phyloP scores from a whole-genome alignment of 345 rosid genomes.

The Boechera retrofracta region DNA sequence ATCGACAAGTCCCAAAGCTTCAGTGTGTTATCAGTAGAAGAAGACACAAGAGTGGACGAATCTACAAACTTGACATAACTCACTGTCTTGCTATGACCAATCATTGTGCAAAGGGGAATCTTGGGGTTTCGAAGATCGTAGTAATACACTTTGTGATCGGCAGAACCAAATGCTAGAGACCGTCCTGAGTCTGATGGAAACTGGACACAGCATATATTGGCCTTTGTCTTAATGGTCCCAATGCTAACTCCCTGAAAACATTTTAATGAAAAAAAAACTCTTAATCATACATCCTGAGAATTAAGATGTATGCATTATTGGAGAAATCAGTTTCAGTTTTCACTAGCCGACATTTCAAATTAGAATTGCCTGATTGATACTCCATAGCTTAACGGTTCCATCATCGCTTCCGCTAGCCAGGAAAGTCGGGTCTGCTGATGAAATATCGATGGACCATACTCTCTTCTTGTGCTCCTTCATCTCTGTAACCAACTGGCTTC shows the following conservation, averaged over 20 bases:
- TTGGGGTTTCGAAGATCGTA: slow-evolving; percentile 87
- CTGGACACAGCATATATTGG: slow-evolving; percentile 93
- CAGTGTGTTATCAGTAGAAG: slow-evolving; percentile 92
- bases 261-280: slow-evolving; percentile 47
- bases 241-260: slow-evolving; percentile 85
- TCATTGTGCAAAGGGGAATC: slow-evolving; percentile 80
- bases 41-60: slow-evolving; percentile 72
- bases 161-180: slow-evolving; percentile 92
- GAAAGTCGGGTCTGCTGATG: slow-evolving; percentile 90
- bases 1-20: slow-evolving; percentile 96
- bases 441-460: slow-evolving; percentile 92
- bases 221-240: slow-evolving; percentile 87
- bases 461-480: slow-evolving; percentile 94
- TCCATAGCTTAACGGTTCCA: slow-evolving; percentile 97
- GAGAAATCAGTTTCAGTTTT: slow-evolving; percentile 64
- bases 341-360: slow-evolving; percentile 83
- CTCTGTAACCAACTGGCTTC: slow-evolving; percentile 77
- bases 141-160: slow-evolving; percentile 89
- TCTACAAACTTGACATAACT: slow-evolving; percentile 93
- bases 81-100: slow-evolving; percentile 89
- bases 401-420: slow-evolving; percentile 98
- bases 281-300: slow-evolving; percentile 46
- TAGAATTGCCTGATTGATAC: slow-evolving; percentile 99
- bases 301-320: slow-evolving; percentile 10
- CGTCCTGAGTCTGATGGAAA: slow-evolving; percentile 84